phyloP scores from a whole-genome alignment of 768 basidiomycete genomes.

The Fistulinella prunicolor region DNA sequence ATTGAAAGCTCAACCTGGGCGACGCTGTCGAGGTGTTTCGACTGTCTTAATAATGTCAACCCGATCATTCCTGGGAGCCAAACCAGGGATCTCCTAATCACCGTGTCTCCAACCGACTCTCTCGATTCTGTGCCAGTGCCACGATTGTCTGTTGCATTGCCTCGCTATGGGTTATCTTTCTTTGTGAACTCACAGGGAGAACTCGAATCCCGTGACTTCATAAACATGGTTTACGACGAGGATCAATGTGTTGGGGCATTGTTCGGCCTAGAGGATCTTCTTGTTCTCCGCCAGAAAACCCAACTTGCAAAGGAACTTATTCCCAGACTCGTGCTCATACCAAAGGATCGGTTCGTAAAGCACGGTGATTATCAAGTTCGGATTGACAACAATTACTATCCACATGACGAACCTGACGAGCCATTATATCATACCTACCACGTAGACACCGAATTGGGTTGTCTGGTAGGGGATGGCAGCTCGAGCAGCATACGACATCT shows the following conservation, averaged over 20 bases:
- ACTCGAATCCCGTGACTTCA: slow-evolving; percentile 38
- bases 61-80: not conserved
- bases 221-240: slow-evolving; percentile 36
- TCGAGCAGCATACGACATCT: slow-evolving; percentile 29
- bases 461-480: slow-evolving; percentile 20
- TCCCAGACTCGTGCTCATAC: not conserved
- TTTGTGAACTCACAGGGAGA: slow-evolving; percentile 24
- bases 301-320: not conserved
- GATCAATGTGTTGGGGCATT: slow-evolving; percentile 40
- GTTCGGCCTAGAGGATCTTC: slow-evolving; percentile 37
- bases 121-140: not conserved
- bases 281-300: slow-evolving; percentile 21
- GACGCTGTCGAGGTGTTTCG: slow-evolving; percentile 14
- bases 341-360: not conserved
- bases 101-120: not conserved
- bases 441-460: slow-evolving; percentile 1
- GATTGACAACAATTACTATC: not conserved
- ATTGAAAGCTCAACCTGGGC: slow-evolving; percentile 17
- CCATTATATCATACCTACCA: not conserved
- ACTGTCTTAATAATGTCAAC: not conserved
- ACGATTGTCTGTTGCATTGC: slow-evolving; percentile 28
- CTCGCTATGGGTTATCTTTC: slow-evolving; percentile 37
- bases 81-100: slow-evolving; percentile 14
- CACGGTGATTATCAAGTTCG: not conserved
- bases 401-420: not conserved